Base-by-base conservation (phyloP, 192 early-diverging fungal genomes). In the Coemansia sp. region DNA sequence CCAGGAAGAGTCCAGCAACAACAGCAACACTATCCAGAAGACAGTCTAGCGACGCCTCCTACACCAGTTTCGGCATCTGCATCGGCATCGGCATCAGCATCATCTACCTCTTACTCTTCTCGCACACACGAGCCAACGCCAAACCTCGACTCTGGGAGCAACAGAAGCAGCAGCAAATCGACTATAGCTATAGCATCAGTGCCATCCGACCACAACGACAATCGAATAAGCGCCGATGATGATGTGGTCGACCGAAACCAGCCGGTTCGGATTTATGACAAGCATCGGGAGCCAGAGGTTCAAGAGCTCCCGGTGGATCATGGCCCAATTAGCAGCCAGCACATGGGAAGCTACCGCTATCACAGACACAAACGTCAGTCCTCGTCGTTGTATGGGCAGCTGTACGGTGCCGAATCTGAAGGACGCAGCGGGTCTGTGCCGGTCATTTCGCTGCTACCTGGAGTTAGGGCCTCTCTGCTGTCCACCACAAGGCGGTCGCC, bases 21-120 rank as follows among this genome's bases (percentile, higher is more conserved):
- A 47, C 53, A 50, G 48, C 48, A 50, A 14, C 76, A 64, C 38
- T 65, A 72, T 36, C 11, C 42, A 17, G 55, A 52, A 27, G 59
- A 41, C 30, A 55, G 54, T n/a, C 38, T 68, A 48, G 37, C 61
- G 11, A 59, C 70, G n/a, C 75, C 70, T 17, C 75, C 75, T 14
- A 78, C 75, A 40, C 75, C 75, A 4, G 66, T 78, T 14, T 78
- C 75, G 5, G 75, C 70, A 15, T 67, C 75, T 10, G 75, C 70
- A 15, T 67, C 70, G 58, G 68, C 45, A 36, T 67, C 61, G 28
- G 63, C 61, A 15, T 58, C 65, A 53, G 66, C 69, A 15, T 67
- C 67, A 4, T 64, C 70, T 3, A 63, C 66, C 8, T 78, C 75
- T 3, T 71, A 61, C 55, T 68, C 65, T 9, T 77, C 70, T 3